These are phyloP conservation scores for Danielia oregonensis DNA, from an alignment of 805 yeast genomes.

Conservation along the genomic window DNA sequence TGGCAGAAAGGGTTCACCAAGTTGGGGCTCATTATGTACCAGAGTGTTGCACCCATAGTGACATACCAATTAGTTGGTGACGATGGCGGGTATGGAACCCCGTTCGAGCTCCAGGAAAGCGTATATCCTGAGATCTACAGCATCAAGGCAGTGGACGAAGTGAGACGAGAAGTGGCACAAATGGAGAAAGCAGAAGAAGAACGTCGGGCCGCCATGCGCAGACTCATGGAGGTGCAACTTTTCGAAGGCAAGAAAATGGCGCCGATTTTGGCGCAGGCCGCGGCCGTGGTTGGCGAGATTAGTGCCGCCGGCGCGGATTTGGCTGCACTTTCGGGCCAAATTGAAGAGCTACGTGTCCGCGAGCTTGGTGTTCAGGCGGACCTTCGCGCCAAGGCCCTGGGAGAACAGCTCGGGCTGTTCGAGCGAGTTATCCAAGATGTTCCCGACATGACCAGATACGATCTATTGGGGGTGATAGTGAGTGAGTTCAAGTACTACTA, in stretches of 20 bases:
- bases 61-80: constrained; percentile 29
- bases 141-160: constrained; percentile 15
- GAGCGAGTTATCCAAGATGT: constrained; percentile 6
- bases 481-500: constrained; percentile 25
- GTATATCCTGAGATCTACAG: constrained; percentile 36
- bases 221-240: constrained; percentile 30
- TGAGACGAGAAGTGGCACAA: constrained; percentile 19
- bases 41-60: constrained; percentile 26
- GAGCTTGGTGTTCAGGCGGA: constrained; percentile 22
- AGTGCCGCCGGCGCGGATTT: constrained; percentile 19
- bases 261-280: constrained; percentile 22
- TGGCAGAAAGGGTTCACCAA: constrained; percentile 32
- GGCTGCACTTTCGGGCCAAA: constrained; percentile 14
- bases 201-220: constrained; percentile 19
- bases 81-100: constrained; percentile 15
- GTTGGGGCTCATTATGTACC: constrained; percentile 27
- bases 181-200: constrained; percentile 14
- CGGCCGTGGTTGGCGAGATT: constrained; percentile 15
- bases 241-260: constrained; percentile 39
- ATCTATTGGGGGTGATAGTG: constrained; percentile 28
- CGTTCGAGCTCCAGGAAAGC: constrained; percentile 26
- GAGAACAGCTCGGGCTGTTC: constrained; percentile 5
- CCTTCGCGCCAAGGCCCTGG: constrained; percentile 14
- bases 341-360: constrained; percentile 16
- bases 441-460: constrained; percentile 19